These are phyloP conservation scores for Oxytropis ochrocephala DNA, from an alignment of 306 rosid genomes.

Conservation along the genomic window DNA sequence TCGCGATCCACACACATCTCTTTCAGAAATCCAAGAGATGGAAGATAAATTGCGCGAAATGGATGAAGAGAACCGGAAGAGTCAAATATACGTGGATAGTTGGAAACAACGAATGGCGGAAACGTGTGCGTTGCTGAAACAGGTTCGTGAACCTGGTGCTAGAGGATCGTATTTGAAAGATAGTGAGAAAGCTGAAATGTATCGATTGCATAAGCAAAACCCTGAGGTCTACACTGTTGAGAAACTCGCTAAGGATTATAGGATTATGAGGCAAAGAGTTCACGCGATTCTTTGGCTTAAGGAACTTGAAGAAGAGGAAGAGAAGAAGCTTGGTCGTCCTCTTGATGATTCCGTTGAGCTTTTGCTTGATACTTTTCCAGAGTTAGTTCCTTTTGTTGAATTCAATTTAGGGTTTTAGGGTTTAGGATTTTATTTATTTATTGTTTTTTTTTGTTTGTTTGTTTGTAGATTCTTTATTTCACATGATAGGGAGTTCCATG, in stretches of 20 bases:
- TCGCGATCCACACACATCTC: background rate
- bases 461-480: constrained; percentile 74
- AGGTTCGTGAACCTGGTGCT: constrained; percentile 79
- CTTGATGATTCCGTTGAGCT: constrained; percentile 87
- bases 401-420: background rate
- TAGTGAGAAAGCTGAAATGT: constrained; percentile 81
- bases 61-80: constrained; percentile 43
- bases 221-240: constrained; percentile 74
- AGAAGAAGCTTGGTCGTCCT: constrained; percentile 71
- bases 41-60: constrained; percentile 51
- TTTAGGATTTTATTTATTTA: background rate
- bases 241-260: constrained; percentile 76
- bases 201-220: constrained; percentile 60
- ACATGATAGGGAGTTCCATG: constrained; percentile 89
- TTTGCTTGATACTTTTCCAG: constrained; percentile 77
- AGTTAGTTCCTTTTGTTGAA: constrained; percentile 34
- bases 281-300: constrained; percentile 95
- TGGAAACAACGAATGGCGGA: constrained; percentile 56
- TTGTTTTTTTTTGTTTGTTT: background rate
- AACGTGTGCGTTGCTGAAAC: constrained; percentile 48
- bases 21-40: constrained; percentile 37
- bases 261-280: constrained; percentile 95
- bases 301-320: constrained; percentile 78
- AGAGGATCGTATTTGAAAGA: constrained; percentile 89
- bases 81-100: constrained; percentile 45